phyloP scores from a whole-genome alignment of 768 basidiomycete genomes.

The Tubosaeta brunneosetosa region DNA sequence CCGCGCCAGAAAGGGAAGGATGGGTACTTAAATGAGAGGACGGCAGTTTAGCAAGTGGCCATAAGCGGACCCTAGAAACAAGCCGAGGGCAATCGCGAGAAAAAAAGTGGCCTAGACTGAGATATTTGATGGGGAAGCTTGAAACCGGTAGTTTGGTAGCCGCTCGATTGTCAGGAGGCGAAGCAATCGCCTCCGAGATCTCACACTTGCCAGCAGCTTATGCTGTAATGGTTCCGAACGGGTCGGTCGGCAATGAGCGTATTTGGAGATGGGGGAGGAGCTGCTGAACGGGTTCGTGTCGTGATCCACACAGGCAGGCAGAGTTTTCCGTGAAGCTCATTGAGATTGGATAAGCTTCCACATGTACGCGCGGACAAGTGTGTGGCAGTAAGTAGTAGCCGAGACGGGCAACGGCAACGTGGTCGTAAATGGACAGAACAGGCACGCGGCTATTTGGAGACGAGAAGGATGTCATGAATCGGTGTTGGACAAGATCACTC shows the following conservation, averaged over 20 bases:
- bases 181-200: constrained; percentile 33
- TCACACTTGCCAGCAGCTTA: constrained; percentile 24
- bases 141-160: constrained; percentile 28
- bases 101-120: constrained; percentile 23
- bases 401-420: constrained; percentile 45
- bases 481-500: constrained; percentile 37
- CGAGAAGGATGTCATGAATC: constrained; percentile 28
- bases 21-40: constrained; percentile 17
- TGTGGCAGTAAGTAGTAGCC: constrained; percentile 40
- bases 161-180: constrained; percentile 32
- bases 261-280: constrained; percentile 14
- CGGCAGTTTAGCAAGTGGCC: constrained; percentile 23
- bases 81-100: constrained; percentile 23
- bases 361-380: constrained; percentile 27
- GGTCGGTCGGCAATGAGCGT: constrained; percentile 24
- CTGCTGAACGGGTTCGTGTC: constrained; percentile 12
- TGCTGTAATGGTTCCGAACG: constrained; percentile 30
- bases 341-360: constrained; percentile 37
- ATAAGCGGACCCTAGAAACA: constrained; percentile 33
- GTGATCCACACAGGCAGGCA: constrained; percentile 23
- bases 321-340: constrained; percentile 39
- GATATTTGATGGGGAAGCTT: constrained; percentile 27
- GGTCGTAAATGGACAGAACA: constrained; percentile 37
- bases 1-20: constrained; percentile 17
- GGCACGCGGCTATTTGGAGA: constrained; percentile 47